A percentile compares a stretch with the other conserved stretches of the same genome.
phyloP scores from a whole-genome alignment of 192 early-diverging fungal genomes.

The Coemansia sp. region DNA sequence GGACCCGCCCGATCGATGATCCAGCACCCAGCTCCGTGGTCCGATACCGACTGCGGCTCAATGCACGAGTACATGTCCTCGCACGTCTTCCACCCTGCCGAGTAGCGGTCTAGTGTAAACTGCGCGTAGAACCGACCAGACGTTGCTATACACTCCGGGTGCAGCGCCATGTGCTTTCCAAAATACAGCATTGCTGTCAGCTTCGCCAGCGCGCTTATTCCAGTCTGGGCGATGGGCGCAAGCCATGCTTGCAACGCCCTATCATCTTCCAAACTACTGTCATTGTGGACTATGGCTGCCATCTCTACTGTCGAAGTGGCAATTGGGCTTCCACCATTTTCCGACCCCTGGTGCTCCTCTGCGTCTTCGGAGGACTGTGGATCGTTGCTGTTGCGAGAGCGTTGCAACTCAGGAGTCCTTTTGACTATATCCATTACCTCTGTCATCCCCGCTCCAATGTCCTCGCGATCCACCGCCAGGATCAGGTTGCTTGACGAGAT shows the following conservation, averaged over 20 bases:
- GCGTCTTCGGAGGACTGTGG: background rate
- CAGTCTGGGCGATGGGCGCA: background rate
- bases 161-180: slow-evolving; percentile 10
- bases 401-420: background rate
- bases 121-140: slow-evolving; percentile 31
- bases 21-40: slow-evolving; percentile 15
- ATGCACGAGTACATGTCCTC: slow-evolving; percentile 27
- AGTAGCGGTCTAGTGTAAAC: slow-evolving; percentile 31
- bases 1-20: slow-evolving; percentile 40
- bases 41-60: slow-evolving; percentile 9
- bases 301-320: no score
- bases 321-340: no score
- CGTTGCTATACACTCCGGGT: slow-evolving; percentile 4
- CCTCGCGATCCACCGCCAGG: background rate
- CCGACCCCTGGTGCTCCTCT: background rate
- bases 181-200: slow-evolving; percentile 14
- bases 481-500: background rate
- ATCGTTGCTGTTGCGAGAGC: background rate
- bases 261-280: background rate
- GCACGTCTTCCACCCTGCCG: slow-evolving; percentile 25
- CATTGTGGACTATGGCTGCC: background rate
- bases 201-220: slow-evolving; percentile 1
- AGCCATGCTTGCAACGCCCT: background rate
- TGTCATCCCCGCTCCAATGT: background rate
- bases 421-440: background rate